Evolutionary conservation across 176 grass and related monocot species (phyloP), one percentile per base, ranked within the genome.

Genomic region (Guadua angustifolia): DNA sequence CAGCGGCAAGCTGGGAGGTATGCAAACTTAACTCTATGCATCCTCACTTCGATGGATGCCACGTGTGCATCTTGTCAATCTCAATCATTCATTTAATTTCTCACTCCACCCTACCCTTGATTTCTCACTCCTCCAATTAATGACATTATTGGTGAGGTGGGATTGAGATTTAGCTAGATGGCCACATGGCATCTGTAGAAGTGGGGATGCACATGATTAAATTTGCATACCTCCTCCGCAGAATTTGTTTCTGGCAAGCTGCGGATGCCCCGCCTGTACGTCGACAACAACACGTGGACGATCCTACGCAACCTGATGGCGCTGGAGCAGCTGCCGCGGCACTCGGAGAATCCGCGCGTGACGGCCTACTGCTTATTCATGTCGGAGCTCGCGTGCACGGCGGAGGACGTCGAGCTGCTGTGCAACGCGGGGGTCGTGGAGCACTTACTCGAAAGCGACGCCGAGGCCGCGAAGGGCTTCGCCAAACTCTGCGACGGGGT

Each of bases 351-450:
- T 5, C 39, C 4, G 22, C 39, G 3, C 9, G 61, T 79, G 43
- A 79, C 77, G 50, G 79, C 79, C 2, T 82, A 82, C 51, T 82
- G 79, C 79, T 1, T 82, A 8, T 82, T 82, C 79, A 58, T 82
- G 46, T 71, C 79, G 21, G 50, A 71, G 79, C 1, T 71, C n/a
- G 66, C 65, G 4, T 9, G 79, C 8, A 82, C 47, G 35, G 79
- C 21, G 26, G 25, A 21, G 33, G 79, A 82, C 50, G 66, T 82
- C 7, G 36, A 9, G 60, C 77, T 79, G 0, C 44, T 79, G 4
- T 8, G 6, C 0, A 2, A 9, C 1, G 25, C 13, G 2, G 60
- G 60, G n/a, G 32, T 79, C 60, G 5, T 79, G 43, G 43, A 49
- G 9, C 60, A 79, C 25, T 26, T 13, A 1, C 6, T 66, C 1